Evolutionary conservation across 306 rosid genomes (phyloP).

Genomic region (Glycyrrhiza uralensis): DNA sequence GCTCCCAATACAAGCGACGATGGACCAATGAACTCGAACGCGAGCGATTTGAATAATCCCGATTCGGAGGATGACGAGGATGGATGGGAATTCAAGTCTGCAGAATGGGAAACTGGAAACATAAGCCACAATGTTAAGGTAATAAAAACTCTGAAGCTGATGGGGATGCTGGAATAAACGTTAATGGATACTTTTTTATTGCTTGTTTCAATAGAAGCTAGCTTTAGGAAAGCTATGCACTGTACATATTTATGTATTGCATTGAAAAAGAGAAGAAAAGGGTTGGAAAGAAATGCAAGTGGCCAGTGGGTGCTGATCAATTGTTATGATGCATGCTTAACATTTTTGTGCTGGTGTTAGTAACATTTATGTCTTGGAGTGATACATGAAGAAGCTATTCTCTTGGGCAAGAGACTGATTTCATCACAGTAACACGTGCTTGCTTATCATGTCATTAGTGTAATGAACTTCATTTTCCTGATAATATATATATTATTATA

Average conservation of each 20-base stretch:
- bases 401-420: constrained; percentile 11
- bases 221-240: constrained; percentile 9
- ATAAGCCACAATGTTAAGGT: constrained; percentile 40
- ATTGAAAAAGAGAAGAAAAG: constrained; percentile 3
- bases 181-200: neutral
- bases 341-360: constrained; percentile 14
- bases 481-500: constrained; percentile 30
- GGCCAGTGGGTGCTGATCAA: constrained; percentile 38
- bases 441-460: neutral
- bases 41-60: constrained; percentile 30
- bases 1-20: neutral
- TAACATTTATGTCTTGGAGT: neutral
- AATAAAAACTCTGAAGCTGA: neutral
- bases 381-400: neutral
- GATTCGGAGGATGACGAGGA: constrained; percentile 43
- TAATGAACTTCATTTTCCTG: neutral
- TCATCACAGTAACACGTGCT: neutral
- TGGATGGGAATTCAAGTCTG: constrained; percentile 96
- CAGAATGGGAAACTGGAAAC: constrained; percentile 44
- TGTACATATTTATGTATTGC: neutral
- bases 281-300: constrained; percentile 30
- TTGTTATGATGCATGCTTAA: constrained; percentile 21
- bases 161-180: constrained; percentile 2
- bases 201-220: neutral
- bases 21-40: constrained; percentile 22